These are phyloP conservation scores for Agapanthus africanus DNA, from an alignment of 106 monocot genomes.

Conservation along the genomic window DNA sequence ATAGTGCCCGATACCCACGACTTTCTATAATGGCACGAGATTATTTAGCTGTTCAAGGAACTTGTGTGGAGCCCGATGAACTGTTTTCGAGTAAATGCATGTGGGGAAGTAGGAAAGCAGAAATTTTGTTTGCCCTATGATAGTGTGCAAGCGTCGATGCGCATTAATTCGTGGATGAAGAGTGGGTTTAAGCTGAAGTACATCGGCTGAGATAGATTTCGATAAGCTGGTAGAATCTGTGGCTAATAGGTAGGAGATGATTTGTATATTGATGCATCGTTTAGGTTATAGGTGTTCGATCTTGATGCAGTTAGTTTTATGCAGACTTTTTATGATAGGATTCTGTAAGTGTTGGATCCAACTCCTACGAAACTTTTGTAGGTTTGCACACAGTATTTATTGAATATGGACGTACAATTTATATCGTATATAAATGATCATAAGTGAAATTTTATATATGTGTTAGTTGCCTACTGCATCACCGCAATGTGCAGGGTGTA, in stretches of 20 bases:
- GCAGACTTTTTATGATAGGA: neutral
- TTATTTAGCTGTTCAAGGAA: conserved; percentile 71
- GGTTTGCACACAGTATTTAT: too few species aligned
- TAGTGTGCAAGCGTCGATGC: conserved; percentile 45
- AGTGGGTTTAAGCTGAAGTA: conserved; percentile 64
- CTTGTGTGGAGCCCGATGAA: conserved; percentile 61
- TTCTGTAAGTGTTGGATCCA: too few species aligned
- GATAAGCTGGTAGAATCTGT: conserved; percentile 36
- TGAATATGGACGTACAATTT: too few species aligned
- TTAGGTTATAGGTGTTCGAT: neutral
- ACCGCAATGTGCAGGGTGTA: too few species aligned
- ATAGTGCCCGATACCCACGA: conserved; percentile 56
- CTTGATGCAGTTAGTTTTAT: too few species aligned
- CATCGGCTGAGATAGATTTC: conserved; percentile 51
- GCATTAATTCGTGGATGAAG: conserved; percentile 60
- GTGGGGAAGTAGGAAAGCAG: conserved; percentile 40
- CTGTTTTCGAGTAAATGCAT: conserved; percentile 68
- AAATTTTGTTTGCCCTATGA: conserved; percentile 50
- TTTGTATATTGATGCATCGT: conserved; percentile 13
- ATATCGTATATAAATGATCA: too few species aligned
- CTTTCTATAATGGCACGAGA: conserved; percentile 88
- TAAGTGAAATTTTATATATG: too few species aligned
- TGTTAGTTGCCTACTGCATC: too few species aligned
- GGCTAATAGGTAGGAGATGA: too few species aligned
- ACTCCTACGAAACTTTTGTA: too few species aligned